Conservation (phyloP, 257 asterid genomes). For the Ocimum tenuiflorum region DNA sequence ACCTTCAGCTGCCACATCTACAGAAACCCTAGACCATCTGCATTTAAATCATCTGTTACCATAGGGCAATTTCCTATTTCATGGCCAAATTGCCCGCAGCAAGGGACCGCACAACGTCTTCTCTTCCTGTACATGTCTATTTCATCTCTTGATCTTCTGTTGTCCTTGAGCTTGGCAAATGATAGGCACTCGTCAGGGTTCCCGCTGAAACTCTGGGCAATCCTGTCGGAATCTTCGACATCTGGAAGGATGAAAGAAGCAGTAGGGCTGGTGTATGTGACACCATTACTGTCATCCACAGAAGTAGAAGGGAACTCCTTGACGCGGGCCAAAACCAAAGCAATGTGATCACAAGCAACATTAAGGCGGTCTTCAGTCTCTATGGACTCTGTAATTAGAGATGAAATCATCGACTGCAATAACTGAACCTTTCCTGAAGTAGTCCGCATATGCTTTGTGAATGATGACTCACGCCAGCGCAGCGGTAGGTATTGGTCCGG, state of each 20-base stretch:
- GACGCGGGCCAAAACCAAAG: conserved; percentile 36
- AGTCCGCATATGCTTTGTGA: conserved; percentile 9
- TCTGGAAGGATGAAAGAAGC: conserved; percentile 39
- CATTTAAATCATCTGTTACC: conserved; percentile 36
- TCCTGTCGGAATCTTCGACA: conserved; percentile 50
- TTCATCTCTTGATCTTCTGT: conserved; percentile 37
- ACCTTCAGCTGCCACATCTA: conserved; percentile 21
- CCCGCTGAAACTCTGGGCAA: conserved; percentile 36
- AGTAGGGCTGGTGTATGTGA: conserved; percentile 41
- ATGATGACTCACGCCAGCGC: conserved; percentile 37
- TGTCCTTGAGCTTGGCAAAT: conserved; percentile 34
- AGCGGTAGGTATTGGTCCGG: conserved; percentile 43
- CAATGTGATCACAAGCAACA: conserved; percentile 42
- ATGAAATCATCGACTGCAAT: conserved; percentile 40
- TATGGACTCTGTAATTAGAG: conserved; percentile 41
- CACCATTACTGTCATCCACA: conserved; percentile 25
- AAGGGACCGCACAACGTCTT: conserved; percentile 37
- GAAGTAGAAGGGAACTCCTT: conserved; percentile 33
- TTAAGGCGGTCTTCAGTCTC: conserved; percentile 50
- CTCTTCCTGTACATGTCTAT: conserved; percentile 40
- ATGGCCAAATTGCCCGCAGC: conserved; percentile 41
- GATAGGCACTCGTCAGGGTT: conserved; percentile 28
- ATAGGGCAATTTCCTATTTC: conserved; percentile 39
- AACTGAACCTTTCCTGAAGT: conserved; percentile 38
- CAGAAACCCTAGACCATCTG: conserved; percentile 37